Base-by-base conservation (phyloP, 495 filamentous ascomycete genomes). In the Xylaria flabelliformis region DNA sequence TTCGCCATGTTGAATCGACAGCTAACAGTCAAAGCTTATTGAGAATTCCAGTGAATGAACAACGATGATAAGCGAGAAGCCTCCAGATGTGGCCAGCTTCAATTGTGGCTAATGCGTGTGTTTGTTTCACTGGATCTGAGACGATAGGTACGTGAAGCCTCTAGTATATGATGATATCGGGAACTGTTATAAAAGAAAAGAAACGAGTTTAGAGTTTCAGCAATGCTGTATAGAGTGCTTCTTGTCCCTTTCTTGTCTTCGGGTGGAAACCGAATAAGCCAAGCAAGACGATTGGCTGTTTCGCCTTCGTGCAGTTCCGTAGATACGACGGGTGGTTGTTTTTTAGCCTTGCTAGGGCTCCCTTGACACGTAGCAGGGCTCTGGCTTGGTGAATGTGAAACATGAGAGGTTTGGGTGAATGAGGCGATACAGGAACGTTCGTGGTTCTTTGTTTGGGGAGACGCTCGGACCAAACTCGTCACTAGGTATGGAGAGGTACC, bases 1-100 rank as follows among this genome's bases (percentile, higher is more conserved):
- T 87, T 81, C 74, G 93, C 92, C 92, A 94, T 94, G 69, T 32
- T 69, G 48, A 42, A 56, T 72, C 26, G 9, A 24, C 53, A 53
- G 32, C 32, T 32, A 55, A 26, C 5, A 53, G 56, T 48, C 55
- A 26, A 44, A 53, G 39, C 61, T 61, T 61, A 36, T 24, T 51
- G 17, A 69, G 42, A 68, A 58, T 17, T 51, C 32, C 42, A 63
- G 39, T 61, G 50, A 36, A 36, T 46, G 19, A 56, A 39, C 39
- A 24, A 55, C 56, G 61, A 44, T 41, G 36, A 44, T 29, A 24
- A 36, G 10, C 3, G 46, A 19, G 34, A 26, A 36, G 9, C 32
- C 32, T 41, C 13, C 9, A 21, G 32, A 36, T 44, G 48, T 39
- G 19, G 8, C 48, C 50, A 55, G 34, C 29, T 34, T 24, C 69